Conservation (phyloP, 441 rosid species). For the Pelargonium hybrid region DNA sequence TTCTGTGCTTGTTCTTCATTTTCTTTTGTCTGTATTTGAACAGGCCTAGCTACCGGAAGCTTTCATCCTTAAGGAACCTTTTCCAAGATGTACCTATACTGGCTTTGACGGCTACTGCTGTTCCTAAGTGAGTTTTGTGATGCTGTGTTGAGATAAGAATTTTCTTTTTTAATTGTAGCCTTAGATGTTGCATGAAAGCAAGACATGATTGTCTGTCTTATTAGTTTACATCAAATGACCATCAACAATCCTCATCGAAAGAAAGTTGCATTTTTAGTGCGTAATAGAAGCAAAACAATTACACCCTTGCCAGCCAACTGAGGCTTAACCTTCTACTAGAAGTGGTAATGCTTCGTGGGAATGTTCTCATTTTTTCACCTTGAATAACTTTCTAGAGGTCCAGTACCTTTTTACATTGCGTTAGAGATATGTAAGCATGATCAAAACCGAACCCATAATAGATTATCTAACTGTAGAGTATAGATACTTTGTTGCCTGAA, state of each 20-base stretch:
- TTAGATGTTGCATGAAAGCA: background rate
- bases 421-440: background rate
- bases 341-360: no score
- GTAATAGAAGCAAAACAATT: no score
- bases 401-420: background rate
- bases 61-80: constrained; percentile 61
- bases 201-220: background rate
- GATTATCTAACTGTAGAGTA: background rate
- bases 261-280: no score
- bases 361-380: no score
- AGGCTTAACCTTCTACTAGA: no score
- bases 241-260: no score
- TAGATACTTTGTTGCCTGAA: background rate
- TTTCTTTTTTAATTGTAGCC: background rate
- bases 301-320: no score
- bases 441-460: background rate
- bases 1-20: background rate
- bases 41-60: constrained; percentile 84
- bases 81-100: constrained; percentile 67
- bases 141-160: constrained; percentile 3
- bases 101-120: constrained; percentile 94
- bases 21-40: constrained; percentile 6
- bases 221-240: no score
- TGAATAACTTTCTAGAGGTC: background rate
- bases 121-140: constrained; percentile 60